Evolutionary conservation across 2,329 filamentous ascomycete genomes (phyloP), one percentile per base, ranked within the genome.

Genomic region (Penicillium palitans): DNA sequence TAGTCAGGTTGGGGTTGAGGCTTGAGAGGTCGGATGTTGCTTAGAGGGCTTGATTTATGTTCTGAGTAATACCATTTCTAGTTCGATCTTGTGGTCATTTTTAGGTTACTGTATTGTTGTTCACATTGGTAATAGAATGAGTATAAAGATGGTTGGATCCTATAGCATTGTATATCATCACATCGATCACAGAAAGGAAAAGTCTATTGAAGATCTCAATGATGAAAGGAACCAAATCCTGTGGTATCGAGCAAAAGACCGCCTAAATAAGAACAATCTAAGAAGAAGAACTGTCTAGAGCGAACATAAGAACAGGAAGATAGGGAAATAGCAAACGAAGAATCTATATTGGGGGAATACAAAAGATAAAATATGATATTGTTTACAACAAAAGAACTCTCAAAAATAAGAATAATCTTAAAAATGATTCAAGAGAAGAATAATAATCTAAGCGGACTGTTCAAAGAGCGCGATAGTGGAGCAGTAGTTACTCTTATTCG

Each of bases 391-490:
- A 53, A 31, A 37, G 10, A 33, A 39, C 45, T 3, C 31, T 6
- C 5, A 24, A 45, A n/a, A 25, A 25, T 42, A 19, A 19, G 33
- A 39, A 33, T 29, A 21, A 44, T 31, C 37, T 10, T 21, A 40
- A 10, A 33, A 51, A 57, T 17, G 24, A 55, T 39, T 50, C 10
- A 15, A 17, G 39, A 47, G 37, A 39, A 47, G 25, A 55, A 25
- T 35, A 21, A 17, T 33, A 15, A 45, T 39, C 33, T 62, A 67
- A 40, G 45, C 33, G 27, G 58, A 59, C 52, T 77, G 73, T 62
- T 78, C 70, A 59, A 79, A 79, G 17, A 79, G 63, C 1, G 76
- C 78, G 55, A 80, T 72, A 0, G 78, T 80, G 6, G 75, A 78
- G 63, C 77, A 78, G 63, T 71, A 80, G 50, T 71, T 79, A 57